A percentile compares a stretch with the other conserved stretches of the same genome.
phyloP scores from a whole-genome alignment of 805 yeast species.

The Starmerella gropengiesseri region DNA sequence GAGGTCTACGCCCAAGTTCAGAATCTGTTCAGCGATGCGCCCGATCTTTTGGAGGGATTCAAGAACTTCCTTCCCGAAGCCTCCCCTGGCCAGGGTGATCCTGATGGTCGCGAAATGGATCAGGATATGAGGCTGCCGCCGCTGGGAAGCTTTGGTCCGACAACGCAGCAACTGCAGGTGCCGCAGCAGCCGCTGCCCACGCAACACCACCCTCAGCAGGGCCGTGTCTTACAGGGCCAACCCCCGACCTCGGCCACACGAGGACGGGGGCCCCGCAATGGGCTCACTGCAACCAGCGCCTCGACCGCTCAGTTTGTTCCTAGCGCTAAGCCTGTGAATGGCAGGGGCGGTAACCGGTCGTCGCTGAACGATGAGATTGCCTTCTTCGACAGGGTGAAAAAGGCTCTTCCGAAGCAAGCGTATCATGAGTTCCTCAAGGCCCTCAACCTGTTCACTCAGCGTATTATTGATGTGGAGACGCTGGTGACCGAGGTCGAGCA shows the following conservation, averaged over 20 bases:
- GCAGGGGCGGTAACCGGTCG: constrained; percentile 35
- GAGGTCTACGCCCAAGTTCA: constrained; percentile 95
- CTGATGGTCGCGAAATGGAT: not conserved
- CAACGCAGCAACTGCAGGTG: constrained; percentile 8
- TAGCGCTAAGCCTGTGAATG: constrained; percentile 55
- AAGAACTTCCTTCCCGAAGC: constrained; percentile 90
- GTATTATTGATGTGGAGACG: constrained; percentile 71
- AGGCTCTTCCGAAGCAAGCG: constrained; percentile 73
- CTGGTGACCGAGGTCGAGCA: constrained; percentile 75
- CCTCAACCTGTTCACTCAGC: constrained; percentile 78
- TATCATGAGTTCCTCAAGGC: constrained; percentile 88
- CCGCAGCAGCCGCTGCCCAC: not conserved
- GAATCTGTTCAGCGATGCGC: constrained; percentile 77
- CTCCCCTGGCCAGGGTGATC: constrained; percentile 30
- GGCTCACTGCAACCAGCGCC: not conserved
- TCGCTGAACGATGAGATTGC: constrained; percentile 68
- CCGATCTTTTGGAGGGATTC: constrained; percentile 88
- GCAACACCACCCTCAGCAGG: constrained; percentile 3
- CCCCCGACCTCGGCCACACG: constrained; percentile 9
- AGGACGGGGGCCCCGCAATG: constrained; percentile 2
- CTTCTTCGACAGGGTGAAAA: constrained; percentile 87
- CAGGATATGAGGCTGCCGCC: constrained; percentile 60
- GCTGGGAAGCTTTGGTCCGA: constrained; percentile 74
- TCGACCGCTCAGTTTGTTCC: constrained; percentile 47
- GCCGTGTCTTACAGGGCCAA: constrained; percentile 2